A percentile compares a stretch with the other conserved stretches of the same genome.
These are phyloP conservation scores for Ajuga chamaepitys DNA, from an alignment of 257 asterid genomes.

Conservation along the genomic window DNA sequence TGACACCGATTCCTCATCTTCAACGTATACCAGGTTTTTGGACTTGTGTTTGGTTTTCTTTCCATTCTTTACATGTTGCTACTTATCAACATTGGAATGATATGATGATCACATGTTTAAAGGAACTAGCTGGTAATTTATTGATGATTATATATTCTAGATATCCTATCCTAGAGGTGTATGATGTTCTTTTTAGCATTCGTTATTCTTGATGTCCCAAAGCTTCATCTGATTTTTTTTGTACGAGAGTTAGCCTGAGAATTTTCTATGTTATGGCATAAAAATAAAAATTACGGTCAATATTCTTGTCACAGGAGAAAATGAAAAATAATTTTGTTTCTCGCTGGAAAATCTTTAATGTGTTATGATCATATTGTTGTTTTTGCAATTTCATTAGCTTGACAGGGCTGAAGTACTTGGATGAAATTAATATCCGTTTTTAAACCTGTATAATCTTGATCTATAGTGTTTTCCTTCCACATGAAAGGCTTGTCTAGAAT, in stretches of 20 bases:
- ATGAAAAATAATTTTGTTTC: not conserved
- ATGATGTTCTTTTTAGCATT: not conserved
- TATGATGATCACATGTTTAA: too few species aligned
- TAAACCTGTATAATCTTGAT: not conserved
- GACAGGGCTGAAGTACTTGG: not conserved
- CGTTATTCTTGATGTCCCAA: not conserved
- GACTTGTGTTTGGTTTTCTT: too few species aligned
- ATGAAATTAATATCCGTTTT: not conserved
- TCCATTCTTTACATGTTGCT: too few species aligned
- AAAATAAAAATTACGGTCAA: not conserved
- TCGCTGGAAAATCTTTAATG: not conserved
- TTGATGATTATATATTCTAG: not conserved
- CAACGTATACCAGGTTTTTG: conserved; percentile 27
- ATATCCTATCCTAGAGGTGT: conserved; percentile 1
- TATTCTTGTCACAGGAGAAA: not conserved
- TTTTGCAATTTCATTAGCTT: not conserved
- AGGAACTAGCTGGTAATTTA: not conserved
- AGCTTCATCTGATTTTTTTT: not conserved
- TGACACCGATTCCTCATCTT: conserved; percentile 30
- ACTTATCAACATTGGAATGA: not conserved
- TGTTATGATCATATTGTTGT: not conserved
- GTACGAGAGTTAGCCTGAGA: not conserved
- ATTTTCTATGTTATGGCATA: not conserved
- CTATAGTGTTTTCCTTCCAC: too few species aligned
- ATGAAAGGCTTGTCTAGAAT: too few species aligned